These are phyloP conservation scores for Kluyveromyces lactis DNA, from an alignment of 805 yeast genomes.

Conservation along the genomic window DNA sequence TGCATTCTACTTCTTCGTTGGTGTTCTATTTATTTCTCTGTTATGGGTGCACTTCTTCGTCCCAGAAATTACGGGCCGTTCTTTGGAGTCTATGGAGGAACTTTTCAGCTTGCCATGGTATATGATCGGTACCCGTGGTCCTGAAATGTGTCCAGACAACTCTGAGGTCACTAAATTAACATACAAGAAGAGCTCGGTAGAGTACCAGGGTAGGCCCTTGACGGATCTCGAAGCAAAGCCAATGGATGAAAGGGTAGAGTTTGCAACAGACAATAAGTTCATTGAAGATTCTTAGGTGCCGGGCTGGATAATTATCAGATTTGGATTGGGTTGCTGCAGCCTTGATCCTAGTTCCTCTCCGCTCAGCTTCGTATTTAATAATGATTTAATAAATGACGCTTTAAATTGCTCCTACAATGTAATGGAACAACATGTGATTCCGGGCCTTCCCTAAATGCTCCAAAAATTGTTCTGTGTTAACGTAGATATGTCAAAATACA, in stretches of 20 bases:
- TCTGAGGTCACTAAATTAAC: background rate
- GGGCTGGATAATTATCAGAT: too few species aligned
- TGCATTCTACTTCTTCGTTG: conserved; percentile 32
- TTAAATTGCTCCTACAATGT: too few species aligned
- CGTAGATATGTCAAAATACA: too few species aligned
- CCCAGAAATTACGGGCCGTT: conserved; percentile 70
- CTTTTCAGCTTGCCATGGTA: conserved; percentile 4
- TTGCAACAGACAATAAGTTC: background rate
- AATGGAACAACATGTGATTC: too few species aligned
- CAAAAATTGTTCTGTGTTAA: too few species aligned
- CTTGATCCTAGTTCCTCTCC: too few species aligned
- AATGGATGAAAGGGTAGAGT: background rate
- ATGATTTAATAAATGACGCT: too few species aligned
- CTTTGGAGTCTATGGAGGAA: conserved; percentile 48
- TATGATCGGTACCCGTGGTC: conserved; percentile 1
- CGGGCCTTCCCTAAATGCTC: too few species aligned
- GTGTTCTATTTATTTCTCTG: conserved; percentile 11
- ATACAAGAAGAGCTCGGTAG: background rate
- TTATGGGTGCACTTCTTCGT: conserved; percentile 53
- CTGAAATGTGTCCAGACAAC: conserved; percentile 1
- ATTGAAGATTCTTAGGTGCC: background rate
- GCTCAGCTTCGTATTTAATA: too few species aligned
- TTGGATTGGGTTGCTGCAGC: too few species aligned
- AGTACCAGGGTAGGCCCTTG: conserved; percentile 1
- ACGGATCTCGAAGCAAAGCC: background rate